phyloP scores from a whole-genome alignment of 495 filamentous ascomycete genomes.

The Aspergillus kassunensis region DNA sequence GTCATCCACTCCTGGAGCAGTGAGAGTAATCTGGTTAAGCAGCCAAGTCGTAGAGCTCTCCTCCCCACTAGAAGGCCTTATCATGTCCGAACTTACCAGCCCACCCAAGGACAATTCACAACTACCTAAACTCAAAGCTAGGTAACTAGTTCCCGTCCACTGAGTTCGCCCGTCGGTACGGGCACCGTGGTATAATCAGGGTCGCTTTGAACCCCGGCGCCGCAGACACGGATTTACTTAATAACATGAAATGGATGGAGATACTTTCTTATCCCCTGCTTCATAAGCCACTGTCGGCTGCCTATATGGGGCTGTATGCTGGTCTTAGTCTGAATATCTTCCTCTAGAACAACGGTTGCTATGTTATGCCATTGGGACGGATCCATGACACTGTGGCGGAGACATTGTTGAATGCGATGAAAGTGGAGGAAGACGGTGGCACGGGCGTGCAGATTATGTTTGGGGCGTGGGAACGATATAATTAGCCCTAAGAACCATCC shows the following conservation, averaged over 20 bases:
- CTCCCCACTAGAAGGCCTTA: neutral
- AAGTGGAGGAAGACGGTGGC: conserved; percentile 4
- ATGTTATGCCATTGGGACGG: conserved; percentile 9
- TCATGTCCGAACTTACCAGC: neutral
- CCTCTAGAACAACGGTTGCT: conserved; percentile 1
- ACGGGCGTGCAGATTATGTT: too few relatives aligned
- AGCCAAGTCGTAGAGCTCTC: conserved; percentile 7
- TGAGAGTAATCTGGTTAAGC: conserved; percentile 8
- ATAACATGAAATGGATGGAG: neutral
- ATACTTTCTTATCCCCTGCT: neutral
- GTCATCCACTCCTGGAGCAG: neutral
- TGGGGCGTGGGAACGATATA: too few relatives aligned
- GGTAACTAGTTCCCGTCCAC: conserved; percentile 10
- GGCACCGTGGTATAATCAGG: neutral
- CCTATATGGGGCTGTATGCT: conserved; percentile 1
- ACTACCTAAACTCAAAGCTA: conserved; percentile 7
- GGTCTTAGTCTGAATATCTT: neutral
- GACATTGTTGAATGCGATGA: conserved; percentile 8
- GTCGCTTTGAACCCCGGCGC: conserved; percentile 11
- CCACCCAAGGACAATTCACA: neutral
- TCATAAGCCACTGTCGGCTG: conserved; percentile 1
- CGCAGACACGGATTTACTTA: neutral
- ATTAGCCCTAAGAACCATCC: too few relatives aligned
- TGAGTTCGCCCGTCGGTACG: neutral
- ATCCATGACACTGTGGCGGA: neutral